Conservation (phyloP, 495 filamentous ascomycete genomes). For the Penicillium goetzii region DNA sequence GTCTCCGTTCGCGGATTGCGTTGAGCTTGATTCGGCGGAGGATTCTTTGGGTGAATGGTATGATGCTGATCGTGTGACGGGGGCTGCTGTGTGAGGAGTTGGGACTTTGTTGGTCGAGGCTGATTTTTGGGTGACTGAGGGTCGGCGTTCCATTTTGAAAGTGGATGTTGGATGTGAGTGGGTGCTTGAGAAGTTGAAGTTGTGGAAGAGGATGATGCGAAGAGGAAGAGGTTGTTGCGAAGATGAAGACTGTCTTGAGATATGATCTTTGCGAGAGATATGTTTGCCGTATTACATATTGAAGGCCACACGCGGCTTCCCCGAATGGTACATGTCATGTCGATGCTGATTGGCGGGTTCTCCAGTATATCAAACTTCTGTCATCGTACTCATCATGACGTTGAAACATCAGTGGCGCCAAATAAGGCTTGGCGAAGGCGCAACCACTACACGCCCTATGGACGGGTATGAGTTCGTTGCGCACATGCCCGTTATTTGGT, state of each 20-base stretch:
- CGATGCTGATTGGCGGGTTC: constrained; percentile 1
- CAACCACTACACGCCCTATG: not conserved
- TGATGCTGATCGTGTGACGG: constrained; percentile 13
- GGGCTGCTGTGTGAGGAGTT: not conserved
- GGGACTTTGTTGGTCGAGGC: constrained; percentile 17
- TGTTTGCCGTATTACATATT: not conserved
- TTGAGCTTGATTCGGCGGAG: not conserved
- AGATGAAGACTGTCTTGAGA: not conserved
- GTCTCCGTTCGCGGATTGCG: not conserved
- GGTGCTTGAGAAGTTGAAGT: not conserved
- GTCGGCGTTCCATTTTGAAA: not conserved
- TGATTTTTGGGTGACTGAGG: constrained; percentile 7
- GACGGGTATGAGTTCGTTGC: not conserved
- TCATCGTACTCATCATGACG: not conserved
- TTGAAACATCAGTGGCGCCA: constrained; percentile 1
- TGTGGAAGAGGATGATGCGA: not conserved
- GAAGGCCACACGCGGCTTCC: not conserved
- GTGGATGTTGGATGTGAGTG: not conserved
- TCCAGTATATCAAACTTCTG: not conserved
- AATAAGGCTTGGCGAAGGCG: not conserved
- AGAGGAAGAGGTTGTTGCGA: no score
- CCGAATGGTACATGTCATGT: not conserved
- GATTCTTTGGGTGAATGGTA: not conserved
- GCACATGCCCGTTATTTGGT: not conserved
- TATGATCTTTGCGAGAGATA: no score